These are phyloP conservation scores for Tylopilus orsonianus DNA, from an alignment of 1,284 basidiomycete genomes.

Conservation along the genomic window DNA sequence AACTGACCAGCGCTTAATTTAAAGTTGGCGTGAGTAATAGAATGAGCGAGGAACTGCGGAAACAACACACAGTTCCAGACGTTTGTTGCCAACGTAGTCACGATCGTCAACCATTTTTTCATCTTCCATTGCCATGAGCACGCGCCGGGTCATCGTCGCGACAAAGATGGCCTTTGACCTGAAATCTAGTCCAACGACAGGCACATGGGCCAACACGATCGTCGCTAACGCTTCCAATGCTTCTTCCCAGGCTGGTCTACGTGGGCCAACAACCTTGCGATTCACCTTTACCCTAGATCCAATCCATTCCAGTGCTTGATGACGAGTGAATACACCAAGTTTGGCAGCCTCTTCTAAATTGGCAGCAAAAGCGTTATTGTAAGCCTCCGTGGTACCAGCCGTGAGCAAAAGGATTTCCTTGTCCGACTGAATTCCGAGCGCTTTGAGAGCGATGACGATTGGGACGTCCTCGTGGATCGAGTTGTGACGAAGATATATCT, in stretches of 20 bases:
- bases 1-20: conserved; percentile 89
- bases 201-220: conserved; percentile 96
- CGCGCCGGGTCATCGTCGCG: conserved; percentile 95
- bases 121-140: conserved; percentile 96
- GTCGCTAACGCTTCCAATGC: conserved; percentile 95
- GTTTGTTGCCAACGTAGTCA: conserved; percentile 99
- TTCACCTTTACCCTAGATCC: conserved; percentile 91
- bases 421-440: conserved; percentile 95
- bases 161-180: conserved; percentile 96
- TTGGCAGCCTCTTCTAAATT: conserved; percentile 94
- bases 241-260: conserved; percentile 90
- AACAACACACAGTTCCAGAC: conserved; percentile 84
- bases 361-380: conserved; percentile 86
- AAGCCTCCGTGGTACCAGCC: conserved; percentile 89
- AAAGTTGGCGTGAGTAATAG: conserved; percentile 14
- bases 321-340: conserved; percentile 87
- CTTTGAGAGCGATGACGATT: conserved; percentile 95
- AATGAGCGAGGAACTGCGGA: conserved; percentile 3
- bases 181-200: conserved; percentile 90
- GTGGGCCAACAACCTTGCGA: conserved; percentile 74
- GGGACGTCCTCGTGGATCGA: conserved; percentile 98
- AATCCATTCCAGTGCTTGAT: conserved; percentile 96
- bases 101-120: conserved; percentile 98
- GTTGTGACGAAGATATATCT: conserved; percentile 97
- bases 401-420: conserved; percentile 96